Evolutionary conservation across 495 filamentous ascomycete genomes (phyloP), one percentile per base, ranked within the genome.

Genomic region (Penicillium steckii): DNA sequence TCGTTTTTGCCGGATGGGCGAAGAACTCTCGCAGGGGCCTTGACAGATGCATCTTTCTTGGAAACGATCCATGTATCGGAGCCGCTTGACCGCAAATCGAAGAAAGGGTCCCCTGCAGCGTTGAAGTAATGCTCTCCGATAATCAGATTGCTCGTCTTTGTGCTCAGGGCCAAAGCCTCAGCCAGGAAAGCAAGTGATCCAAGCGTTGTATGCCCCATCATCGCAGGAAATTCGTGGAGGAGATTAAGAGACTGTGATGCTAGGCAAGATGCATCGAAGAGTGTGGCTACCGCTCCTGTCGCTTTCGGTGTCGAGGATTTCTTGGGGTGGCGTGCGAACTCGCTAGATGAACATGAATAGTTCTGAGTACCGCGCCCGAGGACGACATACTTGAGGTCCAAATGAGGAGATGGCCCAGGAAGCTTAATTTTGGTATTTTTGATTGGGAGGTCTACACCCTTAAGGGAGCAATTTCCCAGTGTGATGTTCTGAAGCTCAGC

Each of bases 351-450:
- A 64, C 88, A 91, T 22, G 81, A 86, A 73, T 91, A 91, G 74
- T 91, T 91, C 59, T 91, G 88, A 53, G 85, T 83, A 46, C 88
- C 88, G 26, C 84, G 84, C 56, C 87, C 88, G 46, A 90, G 51
- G 46, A 78, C 81, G 56, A 90, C 76, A 63, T 81, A 79, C 66
- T 82, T 80, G 48, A 90, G 75, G 10, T 62, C 68, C 29, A 82
- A 53, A 47, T 66, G 67, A 9, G 67, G 26, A 9, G 69, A 64
- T 3, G 84, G 82, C 0, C 57, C 26, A 6, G 77, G 71, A 13
- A 89, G 77, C 2, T 51, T 23, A 7, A 41, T 32, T 10, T 55
- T 50, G 4, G 67, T 65, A 15, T 56, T 32, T 19, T 59, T 55
- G 2, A 67, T 24, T 12, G 66, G 59, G 2, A 68, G 46, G 2